These are phyloP conservation scores for Zizania latifolia DNA, from an alignment of 176 grass and related monocot genomes.

Conservation along the genomic window DNA sequence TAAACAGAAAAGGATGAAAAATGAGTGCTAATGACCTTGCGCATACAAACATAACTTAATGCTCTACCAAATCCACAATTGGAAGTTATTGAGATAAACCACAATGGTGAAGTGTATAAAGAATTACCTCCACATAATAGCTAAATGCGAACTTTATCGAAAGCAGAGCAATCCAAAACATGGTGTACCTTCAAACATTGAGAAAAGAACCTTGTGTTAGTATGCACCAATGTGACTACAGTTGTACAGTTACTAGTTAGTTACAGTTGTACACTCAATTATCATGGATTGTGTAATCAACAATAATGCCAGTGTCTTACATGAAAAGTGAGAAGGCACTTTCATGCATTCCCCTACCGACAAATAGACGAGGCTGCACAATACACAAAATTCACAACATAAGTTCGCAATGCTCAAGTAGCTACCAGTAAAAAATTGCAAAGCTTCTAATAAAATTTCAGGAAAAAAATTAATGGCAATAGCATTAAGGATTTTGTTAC, in stretches of 20 bases:
- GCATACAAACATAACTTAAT: background rate
- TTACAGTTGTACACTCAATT: background rate
- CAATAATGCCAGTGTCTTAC: conserved; percentile 44
- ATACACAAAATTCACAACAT: conserved; percentile 11
- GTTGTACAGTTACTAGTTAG: background rate
- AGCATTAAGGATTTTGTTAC: background rate
- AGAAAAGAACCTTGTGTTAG: conserved; percentile 14
- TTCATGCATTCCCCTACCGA: conserved; percentile 98
- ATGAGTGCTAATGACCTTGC: background rate
- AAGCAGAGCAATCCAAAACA: conserved; percentile 84
- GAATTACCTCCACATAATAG: conserved; percentile 86
- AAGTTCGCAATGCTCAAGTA: conserved; percentile 19
- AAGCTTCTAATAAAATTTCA: background rate
- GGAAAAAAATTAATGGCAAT: background rate
- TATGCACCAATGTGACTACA: conserved; percentile 1
- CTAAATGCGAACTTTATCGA: conserved; percentile 81
- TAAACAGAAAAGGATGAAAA: background rate
- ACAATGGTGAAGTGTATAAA: background rate
- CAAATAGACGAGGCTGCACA: conserved; percentile 74
- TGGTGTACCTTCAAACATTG: conserved; percentile 65
- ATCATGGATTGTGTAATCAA: background rate
- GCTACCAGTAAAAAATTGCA: background rate
- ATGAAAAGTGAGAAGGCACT: conserved; percentile 87
- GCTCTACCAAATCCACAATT: background rate
- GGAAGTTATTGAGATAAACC: conserved; percentile 7